Conservation (phyloP, 164 flowering plant genomes). For the Dillenia suffruticosa region DNA sequence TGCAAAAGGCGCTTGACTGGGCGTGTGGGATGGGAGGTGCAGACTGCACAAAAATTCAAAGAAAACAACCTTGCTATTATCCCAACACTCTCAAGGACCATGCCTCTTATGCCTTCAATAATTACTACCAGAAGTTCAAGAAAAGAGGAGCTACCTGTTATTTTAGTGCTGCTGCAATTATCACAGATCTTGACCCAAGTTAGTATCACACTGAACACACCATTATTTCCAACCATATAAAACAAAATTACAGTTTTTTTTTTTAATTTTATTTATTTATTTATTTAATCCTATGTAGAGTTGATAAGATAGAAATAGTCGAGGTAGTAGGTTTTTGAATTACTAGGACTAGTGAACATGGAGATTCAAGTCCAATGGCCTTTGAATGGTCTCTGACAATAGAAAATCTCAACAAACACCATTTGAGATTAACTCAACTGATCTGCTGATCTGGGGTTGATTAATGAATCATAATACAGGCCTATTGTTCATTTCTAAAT, state of each 20-base stretch:
- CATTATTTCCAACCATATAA: not conserved
- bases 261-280: not conserved
- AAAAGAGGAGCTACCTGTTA: conserved; percentile 33
- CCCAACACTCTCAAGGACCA: conserved; percentile 39
- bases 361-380: too few species aligned
- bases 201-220: conserved; percentile 5
- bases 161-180: conserved; percentile 39
- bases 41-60: conserved; percentile 36
- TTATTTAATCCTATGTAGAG: not conserved
- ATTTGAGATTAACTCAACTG: too few species aligned
- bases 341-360: too few species aligned
- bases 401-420: too few species aligned
- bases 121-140: conserved; percentile 22
- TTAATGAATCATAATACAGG: too few species aligned
- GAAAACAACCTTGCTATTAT: conserved; percentile 25
- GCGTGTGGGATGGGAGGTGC: conserved; percentile 50
- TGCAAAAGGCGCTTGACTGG: conserved; percentile 41
- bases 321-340: too few species aligned
- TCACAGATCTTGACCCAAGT: conserved; percentile 44
- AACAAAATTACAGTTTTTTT: not conserved
- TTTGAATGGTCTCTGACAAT: too few species aligned
- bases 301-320: too few species aligned
- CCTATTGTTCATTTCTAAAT: not conserved
- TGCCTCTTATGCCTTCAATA: too few species aligned
- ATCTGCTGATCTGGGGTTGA: too few species aligned